Evolutionary conservation across 441 rosid genomes (phyloP), one percentile per base, ranked within the genome.

Genomic region (Adansonia madagascariensis): DNA sequence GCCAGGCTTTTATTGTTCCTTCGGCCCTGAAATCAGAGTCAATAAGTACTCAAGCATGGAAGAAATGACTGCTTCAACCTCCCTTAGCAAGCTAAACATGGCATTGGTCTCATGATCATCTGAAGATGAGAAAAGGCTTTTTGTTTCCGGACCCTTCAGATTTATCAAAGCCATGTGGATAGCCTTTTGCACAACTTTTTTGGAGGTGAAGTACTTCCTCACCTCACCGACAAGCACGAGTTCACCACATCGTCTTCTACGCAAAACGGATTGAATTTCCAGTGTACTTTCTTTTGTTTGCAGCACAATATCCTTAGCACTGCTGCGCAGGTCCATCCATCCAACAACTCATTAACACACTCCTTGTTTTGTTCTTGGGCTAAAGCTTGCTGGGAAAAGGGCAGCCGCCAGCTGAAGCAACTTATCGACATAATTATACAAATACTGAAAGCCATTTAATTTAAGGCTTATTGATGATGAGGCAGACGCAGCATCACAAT

Each of bases 191-290:
- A 76, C 78, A 50, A 57, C 64, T 60, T 79, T 88, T 69, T 82
- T 82, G 0, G 79, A 76, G 56, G 82, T 62, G 0, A 78, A 53
- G 78, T 77, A 86, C 49, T 71, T 84, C n/a, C 52, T 77, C 17
- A 79, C 65, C 77, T 82, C 85, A 43, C 24, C 31, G 18, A 73
- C 35, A 2, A 83, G 69, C 15, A 71, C 84, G 35, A 24, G 41
- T 44, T 82, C 73, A 31, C 63, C 8, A 3, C 77, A 80, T 74
- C 82, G 50, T 71, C 75, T 80, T 82, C 84, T 78, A 8, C 76
- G 65, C 49, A 86, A 10, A 62, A 78, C 31, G 1, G 85, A 83
- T 67, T 86, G 82, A 75, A 89, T 78, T 74, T 85, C 85, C 35
- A 60, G 80, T 4, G 71, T 70, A 22, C 70, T 56, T 22, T 80